Base-by-base conservation (phyloP, 805 yeast genomes). In the Saturnispora sanitii region DNA sequence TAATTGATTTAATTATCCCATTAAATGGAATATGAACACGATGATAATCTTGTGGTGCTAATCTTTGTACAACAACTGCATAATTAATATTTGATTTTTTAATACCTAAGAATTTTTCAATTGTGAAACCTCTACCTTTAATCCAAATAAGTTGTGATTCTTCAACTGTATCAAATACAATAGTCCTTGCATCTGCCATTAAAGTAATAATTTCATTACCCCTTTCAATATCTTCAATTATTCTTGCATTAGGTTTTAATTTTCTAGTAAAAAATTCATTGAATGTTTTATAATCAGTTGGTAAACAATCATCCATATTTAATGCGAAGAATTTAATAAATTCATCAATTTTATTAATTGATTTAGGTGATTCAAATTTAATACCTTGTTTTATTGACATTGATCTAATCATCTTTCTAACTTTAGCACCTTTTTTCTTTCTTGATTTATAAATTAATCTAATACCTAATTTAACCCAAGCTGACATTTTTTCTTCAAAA, bases 1-100 rank as follows among this genome's bases (percentile, higher is more conserved):
- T 67, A 13, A 90, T 79, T 43, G 74, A 67, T 1, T 82, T 82
- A 26, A 92, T 60, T 0, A 56, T 55, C 2, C 96, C 97, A 44
- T 71, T 73, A 2, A 92, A 88, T 0, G 96, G 95, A 13, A 76
- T 70, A 57, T 90, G 98, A 60, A 90, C 88, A 34, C 98, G 66
- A 56, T 90, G 98, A 55, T 90, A 90, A 57, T 90, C 98, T 57
- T 90, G 98, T 1, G 98, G 98, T 0, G 98, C 97, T 33, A 90
- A 64, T 43, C 98, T 64, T 58, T 90, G 90, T 2, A 90, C 74
- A 0, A 82, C 88, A 33, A 88, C 59, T 3, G 87, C 65, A 32
- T 86, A 33, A n/a, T 20, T 20, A 19, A 15, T 12, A 26, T 30
- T 30, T 13, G 25, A n/a, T 12, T 34, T n/a, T 16, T 30, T 35